These are phyloP conservation scores for Amanita subjunquillea DNA, from an alignment of 768 basidiomycete genomes.

Conservation along the genomic window DNA sequence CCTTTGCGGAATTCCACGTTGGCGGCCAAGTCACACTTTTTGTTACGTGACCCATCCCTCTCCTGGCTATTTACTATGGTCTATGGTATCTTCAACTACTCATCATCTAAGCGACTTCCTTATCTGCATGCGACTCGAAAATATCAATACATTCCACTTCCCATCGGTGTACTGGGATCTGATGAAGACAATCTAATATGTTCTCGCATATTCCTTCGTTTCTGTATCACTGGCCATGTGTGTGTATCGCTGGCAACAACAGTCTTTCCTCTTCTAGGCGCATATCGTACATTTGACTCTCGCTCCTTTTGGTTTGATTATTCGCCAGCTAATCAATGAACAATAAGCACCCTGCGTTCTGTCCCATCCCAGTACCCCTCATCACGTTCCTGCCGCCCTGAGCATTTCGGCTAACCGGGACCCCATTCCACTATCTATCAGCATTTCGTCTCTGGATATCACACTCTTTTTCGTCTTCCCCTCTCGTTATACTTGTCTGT, in stretches of 20 bases:
- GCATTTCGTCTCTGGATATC: constrained; percentile 6
- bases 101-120: constrained; percentile 2
- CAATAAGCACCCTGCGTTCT: neutral
- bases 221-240: constrained; percentile 9
- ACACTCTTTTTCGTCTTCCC: constrained; percentile 5
- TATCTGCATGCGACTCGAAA: constrained; percentile 3
- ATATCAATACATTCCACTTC: neutral
- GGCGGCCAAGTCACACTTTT: constrained; percentile 77
- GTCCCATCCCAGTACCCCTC: constrained; percentile 3
- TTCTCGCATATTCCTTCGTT: constrained; percentile 8
- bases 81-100: neutral
- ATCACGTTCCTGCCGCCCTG: neutral
- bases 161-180: constrained; percentile 1
- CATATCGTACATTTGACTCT: constrained; percentile 4
- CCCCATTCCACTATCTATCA: constrained; percentile 1
- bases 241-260: constrained; percentile 8
- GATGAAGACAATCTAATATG: constrained; percentile 2
- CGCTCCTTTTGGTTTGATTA: constrained; percentile 5
- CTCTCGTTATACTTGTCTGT: constrained; percentile 23
- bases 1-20: constrained; percentile 74
- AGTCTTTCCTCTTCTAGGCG: neutral
- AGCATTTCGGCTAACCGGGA: neutral
- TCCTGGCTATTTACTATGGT: constrained; percentile 4
- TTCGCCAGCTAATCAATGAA: constrained; percentile 2
- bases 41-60: constrained; percentile 45